A percentile compares a stretch with the other conserved stretches of the same genome.
phyloP scores from a whole-genome alignment of 1,284 basidiomycete genomes.

The Thelephora terrestris region DNA sequence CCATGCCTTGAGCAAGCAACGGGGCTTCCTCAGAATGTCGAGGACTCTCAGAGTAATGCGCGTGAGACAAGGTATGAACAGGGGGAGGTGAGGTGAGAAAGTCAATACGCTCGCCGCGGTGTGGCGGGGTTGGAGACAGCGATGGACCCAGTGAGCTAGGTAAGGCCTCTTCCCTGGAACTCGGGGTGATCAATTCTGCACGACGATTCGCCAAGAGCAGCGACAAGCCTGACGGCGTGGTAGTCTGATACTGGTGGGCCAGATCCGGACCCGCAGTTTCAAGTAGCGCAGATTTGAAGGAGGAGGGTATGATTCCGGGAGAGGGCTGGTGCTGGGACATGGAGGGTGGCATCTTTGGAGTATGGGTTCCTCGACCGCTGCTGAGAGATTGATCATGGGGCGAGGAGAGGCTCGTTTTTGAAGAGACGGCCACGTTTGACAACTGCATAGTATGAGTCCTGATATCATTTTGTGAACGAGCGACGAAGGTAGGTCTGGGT shows the following conservation, averaged over 20 bases:
- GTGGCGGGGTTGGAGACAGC: too few relatives aligned
- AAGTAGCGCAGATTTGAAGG: neutral
- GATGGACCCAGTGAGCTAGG: too few relatives aligned
- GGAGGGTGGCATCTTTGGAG: constrained; percentile 9
- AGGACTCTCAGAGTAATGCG: too few relatives aligned
- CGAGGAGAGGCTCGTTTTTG: constrained; percentile 11
- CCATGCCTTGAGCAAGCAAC: constrained; percentile 14
- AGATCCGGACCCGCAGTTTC: too few relatives aligned
- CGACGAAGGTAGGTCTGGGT: constrained; percentile 19
- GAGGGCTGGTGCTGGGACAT: constrained; percentile 7
- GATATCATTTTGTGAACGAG: constrained; percentile 50
- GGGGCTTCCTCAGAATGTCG: constrained; percentile 14
- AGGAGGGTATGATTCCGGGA: constrained; percentile 1
- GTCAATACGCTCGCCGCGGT: too few relatives aligned
- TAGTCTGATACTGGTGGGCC: too few relatives aligned
- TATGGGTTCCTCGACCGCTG: constrained; percentile 33
- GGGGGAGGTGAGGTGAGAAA: too few relatives aligned
- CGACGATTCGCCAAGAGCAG: too few relatives aligned
- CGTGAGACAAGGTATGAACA: too few relatives aligned
- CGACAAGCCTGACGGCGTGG: too few relatives aligned
- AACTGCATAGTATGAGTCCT: constrained; percentile 57
- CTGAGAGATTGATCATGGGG: constrained; percentile 8
- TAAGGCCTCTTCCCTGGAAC: too few relatives aligned
- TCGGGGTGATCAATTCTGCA: too few relatives aligned
- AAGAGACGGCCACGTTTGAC: constrained; percentile 38